Conservation (phyloP, 371 early-diverging fungal genomes). For the Rhizomucor miehei region DNA sequence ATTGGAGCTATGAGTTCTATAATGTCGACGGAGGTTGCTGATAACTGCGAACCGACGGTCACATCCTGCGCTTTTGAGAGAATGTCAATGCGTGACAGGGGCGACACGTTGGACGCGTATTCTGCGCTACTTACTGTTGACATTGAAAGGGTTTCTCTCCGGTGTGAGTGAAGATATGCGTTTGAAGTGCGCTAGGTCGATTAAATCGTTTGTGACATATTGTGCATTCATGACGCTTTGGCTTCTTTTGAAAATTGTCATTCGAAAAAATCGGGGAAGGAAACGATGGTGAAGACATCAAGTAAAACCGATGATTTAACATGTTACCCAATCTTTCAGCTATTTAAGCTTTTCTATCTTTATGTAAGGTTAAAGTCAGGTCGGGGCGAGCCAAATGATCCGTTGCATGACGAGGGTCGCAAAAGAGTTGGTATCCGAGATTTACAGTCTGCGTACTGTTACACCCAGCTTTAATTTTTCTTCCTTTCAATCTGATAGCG, state of each 20-base stretch:
- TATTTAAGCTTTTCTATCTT: too few species aligned
- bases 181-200: conserved; percentile 71
- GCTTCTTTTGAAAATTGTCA: background rate
- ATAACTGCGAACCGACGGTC: conserved; percentile 38
- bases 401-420: too few species aligned
- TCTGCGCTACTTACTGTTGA: conserved; percentile 23
- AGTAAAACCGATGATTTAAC: too few species aligned
- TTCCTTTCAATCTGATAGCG: too few species aligned
- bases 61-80: conserved; percentile 26
- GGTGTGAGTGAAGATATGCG: conserved; percentile 75
- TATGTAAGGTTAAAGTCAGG: too few species aligned
- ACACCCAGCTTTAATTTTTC: too few species aligned
- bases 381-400: too few species aligned
- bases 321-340: too few species aligned
- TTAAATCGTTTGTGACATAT: conserved; percentile 68
- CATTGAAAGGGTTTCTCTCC: conserved; percentile 78
- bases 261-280: background rate
- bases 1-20: conserved; percentile 27
- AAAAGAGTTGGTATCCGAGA: too few species aligned
- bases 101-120: background rate
- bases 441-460: too few species aligned
- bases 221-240: conserved; percentile 9
- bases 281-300: too few species aligned
- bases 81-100: background rate
- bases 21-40: conserved; percentile 42